Base-by-base conservation (phyloP, 1,284 basidiomycete species). In the Rhodotorula sp. region DNA sequence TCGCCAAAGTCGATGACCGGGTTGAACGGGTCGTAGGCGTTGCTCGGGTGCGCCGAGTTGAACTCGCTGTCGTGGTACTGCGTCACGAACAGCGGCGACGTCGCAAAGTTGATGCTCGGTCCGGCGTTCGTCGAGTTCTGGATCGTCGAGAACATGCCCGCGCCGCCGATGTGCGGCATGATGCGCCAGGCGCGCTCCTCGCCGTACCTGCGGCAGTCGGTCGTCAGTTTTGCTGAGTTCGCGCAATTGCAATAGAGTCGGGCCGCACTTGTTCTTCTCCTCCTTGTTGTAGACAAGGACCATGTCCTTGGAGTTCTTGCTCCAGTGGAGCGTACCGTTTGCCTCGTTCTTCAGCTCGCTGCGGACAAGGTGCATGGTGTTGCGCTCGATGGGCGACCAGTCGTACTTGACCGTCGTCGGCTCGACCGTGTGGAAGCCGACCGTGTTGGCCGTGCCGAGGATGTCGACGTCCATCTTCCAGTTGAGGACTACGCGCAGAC, bases 261-360 rank as follows among this genome's bases (percentile, higher is more conserved):
- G 34, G 34, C 34, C 59, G 44, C n/a, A 66, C 73, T 77, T 74
- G 78, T 82, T 90, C 67, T 74, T 82, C 66, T 83, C 82, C 8
- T 86, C 85, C 75, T 84, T 82, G 80, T 90, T 90, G 56, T 88
- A 86, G 50, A 90, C 81, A 12, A 87, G 81, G 72, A 86, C 87
- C 75, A 54, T 84, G 81, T 54, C 85, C 78, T 88, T 85, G 73
- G 84, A 83, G 75, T 89, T 88, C 25, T 70, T 48, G 1, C 86
- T 84, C 80, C 85, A 86, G 75, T 86, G 85, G 56, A 80, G 70
- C 64, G 77, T 78, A 27, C 77, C 84, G n/a, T 88, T 84, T 74
- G 87, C 82, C 80, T 90, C 89, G 72, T 82, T 87, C 13, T 82
- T 80, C 72, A 89, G 84, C 75, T 83, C 85, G 42, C 81, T 81